Base-by-base conservation (phyloP, 345 rosid species). In the Populus tremula region DNA sequence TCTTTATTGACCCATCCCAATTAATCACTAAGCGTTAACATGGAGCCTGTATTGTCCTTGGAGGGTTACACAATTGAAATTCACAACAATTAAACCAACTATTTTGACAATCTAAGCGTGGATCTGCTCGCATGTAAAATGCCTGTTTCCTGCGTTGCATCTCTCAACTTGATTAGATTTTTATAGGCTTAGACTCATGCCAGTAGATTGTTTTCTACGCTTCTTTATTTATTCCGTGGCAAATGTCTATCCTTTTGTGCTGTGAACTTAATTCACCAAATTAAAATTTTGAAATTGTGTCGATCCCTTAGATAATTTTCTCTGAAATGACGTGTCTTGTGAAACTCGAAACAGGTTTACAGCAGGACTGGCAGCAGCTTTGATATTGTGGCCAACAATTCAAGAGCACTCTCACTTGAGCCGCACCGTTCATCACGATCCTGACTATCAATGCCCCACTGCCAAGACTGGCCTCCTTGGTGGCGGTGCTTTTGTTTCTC, bases 401-500 rank as follows among this genome's bases (percentile, higher is more conserved):
- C 87, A 90, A 23, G 98, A 90, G 86, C 93, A 90, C 10, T 84
- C 89, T 73, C 97, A 89, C 87, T 81, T 86, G 86, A 75, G 80
- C 27, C 87, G 85, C 69, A 91, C 87, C 29, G 87, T 93, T 18
- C 93, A 93, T 76, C 80, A 33, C 43, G 84, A 85, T 78, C 80
- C 79, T 5, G 73, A 80, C 45, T 78, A 87, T 7, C 71, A 25
- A 5, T 93, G 98, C 86, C 93, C 90, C 43, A 92, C 98, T 1
- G 98, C 98, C 20, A 93, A 92, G 83, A 89, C 97, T n/a, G 97
- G 97, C 59, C 86, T 92, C 69, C 88, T 93, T 8, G 97, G 97
- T 67, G 98, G 98, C 2, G 94, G 95, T 41, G 97, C 98, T 10
- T 89, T 92, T 79, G 87, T 91, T 27, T 93, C 97, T 29, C 91